Percentiles rank a stretch among this genome's conserved stretches.
Conservation (phyloP, 163 green algal genomes). For the Scenedesmus sp. region DNA sequence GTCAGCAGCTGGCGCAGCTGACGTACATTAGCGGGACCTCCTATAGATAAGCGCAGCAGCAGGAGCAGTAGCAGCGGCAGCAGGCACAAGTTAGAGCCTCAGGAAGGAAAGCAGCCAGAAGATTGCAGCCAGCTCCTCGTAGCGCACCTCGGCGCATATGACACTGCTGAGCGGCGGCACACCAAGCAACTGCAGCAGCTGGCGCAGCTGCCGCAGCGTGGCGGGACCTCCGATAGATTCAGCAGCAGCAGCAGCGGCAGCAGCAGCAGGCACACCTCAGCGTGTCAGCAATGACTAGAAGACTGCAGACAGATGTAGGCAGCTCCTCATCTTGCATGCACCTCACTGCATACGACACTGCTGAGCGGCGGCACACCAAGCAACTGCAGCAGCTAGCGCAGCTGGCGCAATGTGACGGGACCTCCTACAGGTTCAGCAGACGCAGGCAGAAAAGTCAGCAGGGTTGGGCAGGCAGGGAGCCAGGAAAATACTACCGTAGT, state of each 20-base stretch:
- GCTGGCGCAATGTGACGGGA: not conserved
- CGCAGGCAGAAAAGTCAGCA: not conserved
- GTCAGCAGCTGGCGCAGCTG: not conserved
- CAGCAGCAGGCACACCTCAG: no score
- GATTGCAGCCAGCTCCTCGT: not conserved
- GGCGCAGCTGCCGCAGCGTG: not conserved
- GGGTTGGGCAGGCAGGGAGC: no score
- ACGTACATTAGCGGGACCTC: not conserved
- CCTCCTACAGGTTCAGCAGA: not conserved
- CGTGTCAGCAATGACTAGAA: no score
- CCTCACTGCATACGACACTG: not conserved
- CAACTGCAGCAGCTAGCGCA: not conserved
- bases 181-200: not conserved
- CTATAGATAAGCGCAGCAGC: not conserved
- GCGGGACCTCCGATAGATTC: not conserved
- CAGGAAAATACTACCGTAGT: no score
- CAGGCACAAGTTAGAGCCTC: not conserved
- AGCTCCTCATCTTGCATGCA: conserved; percentile 8
- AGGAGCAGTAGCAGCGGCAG: not conserved
- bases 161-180: not conserved
- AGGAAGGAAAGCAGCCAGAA: not conserved
- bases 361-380: not conserved
- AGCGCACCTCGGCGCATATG: not conserved
- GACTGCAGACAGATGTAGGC: not conserved
- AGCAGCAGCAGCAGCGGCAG: not conserved